A percentile compares a stretch with the other conserved stretches of the same genome.
phyloP scores from a whole-genome alignment of 805 yeast species.

The Pichia kluyveri region DNA sequence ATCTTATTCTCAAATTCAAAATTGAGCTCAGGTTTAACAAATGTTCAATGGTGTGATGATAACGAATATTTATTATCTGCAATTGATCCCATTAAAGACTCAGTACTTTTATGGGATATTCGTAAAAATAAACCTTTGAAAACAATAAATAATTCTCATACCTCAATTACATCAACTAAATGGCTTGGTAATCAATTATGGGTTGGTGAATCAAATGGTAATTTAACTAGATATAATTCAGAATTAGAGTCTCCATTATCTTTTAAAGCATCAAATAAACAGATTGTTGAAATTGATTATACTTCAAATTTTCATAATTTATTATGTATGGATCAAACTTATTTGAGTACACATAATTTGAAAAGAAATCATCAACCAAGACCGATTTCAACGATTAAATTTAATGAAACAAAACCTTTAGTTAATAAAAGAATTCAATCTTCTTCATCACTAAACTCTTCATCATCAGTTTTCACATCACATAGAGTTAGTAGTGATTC shows the following conservation, averaged over 20 bases:
- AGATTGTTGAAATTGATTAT: conserved; percentile 37
- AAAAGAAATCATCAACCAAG: background rate
- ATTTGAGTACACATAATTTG: conserved; percentile 42
- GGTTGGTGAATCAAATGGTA: conserved; percentile 58
- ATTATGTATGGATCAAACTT: conserved; percentile 45
- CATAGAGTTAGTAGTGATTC: background rate
- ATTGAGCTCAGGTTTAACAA: conserved; percentile 24
- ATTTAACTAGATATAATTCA: conserved; percentile 50
- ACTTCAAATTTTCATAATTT: conserved; percentile 21
- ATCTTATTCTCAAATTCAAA: background rate
- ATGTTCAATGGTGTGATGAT: conserved; percentile 54
- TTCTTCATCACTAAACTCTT: background rate
- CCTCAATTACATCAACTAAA: conserved; percentile 41
- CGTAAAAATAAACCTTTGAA: conserved; percentile 47
- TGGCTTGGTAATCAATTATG: conserved; percentile 45
- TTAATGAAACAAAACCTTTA: background rate
- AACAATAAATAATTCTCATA: conserved; percentile 38
- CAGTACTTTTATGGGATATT: conserved; percentile 66
- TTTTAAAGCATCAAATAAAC: conserved; percentile 31
- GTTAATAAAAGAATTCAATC: too few relatives aligned
- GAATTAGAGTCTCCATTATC: too few relatives aligned
- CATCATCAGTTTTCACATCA: background rate
- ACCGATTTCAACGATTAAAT: background rate
- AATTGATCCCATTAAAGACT: conserved; percentile 39
- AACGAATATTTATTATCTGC: conserved; percentile 59